These are phyloP conservation scores for Lasiodiplodia theobromae DNA, from an alignment of 2,329 filamentous ascomycete species.

Conservation along the genomic window DNA sequence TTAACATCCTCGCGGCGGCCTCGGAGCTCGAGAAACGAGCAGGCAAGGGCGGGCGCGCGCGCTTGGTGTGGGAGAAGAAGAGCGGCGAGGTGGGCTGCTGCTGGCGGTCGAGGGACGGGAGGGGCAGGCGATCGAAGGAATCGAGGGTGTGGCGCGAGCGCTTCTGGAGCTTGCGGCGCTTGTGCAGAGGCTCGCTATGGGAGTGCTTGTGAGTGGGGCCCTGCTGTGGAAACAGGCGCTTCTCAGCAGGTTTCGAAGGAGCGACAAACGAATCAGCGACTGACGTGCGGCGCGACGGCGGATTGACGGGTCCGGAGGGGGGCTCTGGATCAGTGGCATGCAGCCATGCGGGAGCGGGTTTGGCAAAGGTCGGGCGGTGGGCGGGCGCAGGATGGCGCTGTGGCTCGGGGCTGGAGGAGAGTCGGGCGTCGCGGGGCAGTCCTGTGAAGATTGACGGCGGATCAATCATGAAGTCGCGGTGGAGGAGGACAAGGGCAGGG, in stretches of 20 bases:
- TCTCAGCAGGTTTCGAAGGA: conserved; percentile 26
- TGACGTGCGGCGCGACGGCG: conserved; percentile 29
- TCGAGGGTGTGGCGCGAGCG: conserved; percentile 46
- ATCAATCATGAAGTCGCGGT: conserved; percentile 37
- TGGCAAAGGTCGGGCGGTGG: conserved; percentile 34
- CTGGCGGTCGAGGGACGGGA: conserved; percentile 33
- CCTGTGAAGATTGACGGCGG: conserved; percentile 48
- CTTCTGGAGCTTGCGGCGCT: conserved; percentile 41
- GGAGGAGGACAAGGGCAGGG: neutral
- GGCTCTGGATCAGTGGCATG: conserved; percentile 19
- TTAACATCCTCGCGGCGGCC: conserved; percentile 65
- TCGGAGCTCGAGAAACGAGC: conserved; percentile 64
- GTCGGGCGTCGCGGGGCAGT: conserved; percentile 33
- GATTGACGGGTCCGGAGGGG: conserved; percentile 33
- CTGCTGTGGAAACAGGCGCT: conserved; percentile 16
- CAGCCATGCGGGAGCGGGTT: conserved; percentile 29
- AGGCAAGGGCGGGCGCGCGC: conserved; percentile 53
- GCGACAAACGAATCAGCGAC: conserved; percentile 33
- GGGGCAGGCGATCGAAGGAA: conserved; percentile 41
- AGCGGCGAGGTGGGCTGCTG: conserved; percentile 56
- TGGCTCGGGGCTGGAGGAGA: conserved; percentile 28
- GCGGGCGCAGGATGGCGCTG: conserved; percentile 36
- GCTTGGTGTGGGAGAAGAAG: conserved; percentile 59
- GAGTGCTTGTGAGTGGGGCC: conserved; percentile 14
- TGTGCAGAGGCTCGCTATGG: conserved; percentile 43